Evolutionary conservation across 345 rosid genomes (phyloP).

Genomic region (Salix caprea): DNA sequence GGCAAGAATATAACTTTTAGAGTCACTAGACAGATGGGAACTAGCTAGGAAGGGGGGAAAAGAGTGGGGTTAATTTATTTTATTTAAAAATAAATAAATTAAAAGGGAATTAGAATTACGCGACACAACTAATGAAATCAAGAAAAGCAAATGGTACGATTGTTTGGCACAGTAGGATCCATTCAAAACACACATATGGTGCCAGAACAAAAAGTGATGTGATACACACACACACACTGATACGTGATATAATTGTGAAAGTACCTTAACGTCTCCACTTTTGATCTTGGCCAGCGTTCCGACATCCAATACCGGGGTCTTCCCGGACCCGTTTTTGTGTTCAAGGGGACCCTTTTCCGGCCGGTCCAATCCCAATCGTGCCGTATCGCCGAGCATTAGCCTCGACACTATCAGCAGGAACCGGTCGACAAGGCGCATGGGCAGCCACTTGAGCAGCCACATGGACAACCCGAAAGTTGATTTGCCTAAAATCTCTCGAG

Average conservation of each 20-base stretch:
- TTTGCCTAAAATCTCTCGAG: slow-evolving; percentile 80
- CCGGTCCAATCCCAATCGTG: slow-evolving; percentile 57
- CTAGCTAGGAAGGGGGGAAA: not conserved
- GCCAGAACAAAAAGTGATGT: not conserved
- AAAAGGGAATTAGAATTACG: slow-evolving; percentile 9
- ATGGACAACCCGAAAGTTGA: slow-evolving; percentile 79
- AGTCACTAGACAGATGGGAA: no score
- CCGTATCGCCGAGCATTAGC: slow-evolving; percentile 61
- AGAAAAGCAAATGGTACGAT: slow-evolving; percentile 17
- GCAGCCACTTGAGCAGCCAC: slow-evolving; percentile 81
- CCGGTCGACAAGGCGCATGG: slow-evolving; percentile 55
- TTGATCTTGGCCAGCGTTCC: slow-evolving; percentile 73
- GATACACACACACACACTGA: not conserved
- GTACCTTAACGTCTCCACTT: slow-evolving; percentile 76
- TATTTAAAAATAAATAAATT: not conserved
- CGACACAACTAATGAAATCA: not conserved
- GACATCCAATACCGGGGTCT: slow-evolving; percentile 85
- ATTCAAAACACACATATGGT: slow-evolving; percentile 10
- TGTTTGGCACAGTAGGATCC: slow-evolving; percentile 22
- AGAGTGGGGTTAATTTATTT: not conserved
- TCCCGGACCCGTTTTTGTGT: slow-evolving; percentile 60
- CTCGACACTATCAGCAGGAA: slow-evolving; percentile 57
- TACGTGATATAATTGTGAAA: not conserved
- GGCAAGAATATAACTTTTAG: not conserved
- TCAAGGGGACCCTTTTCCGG: slow-evolving; percentile 77